phyloP scores from a whole-genome alignment of 352 stramenopile genomes.

The Globisporangium recalcitrans region DNA sequence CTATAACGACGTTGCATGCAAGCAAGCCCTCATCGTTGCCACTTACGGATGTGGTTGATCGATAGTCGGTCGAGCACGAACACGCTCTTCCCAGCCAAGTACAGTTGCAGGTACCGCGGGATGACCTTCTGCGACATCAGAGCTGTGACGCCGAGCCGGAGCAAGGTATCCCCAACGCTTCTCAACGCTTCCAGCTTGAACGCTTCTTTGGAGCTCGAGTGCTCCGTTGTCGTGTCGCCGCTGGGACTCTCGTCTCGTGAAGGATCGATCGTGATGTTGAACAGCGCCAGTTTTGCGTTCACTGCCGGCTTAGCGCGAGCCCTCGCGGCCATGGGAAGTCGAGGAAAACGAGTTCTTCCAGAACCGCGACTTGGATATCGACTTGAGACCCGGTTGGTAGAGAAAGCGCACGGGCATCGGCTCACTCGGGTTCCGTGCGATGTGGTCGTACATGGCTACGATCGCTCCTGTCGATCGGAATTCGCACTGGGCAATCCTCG shows the following conservation, averaged over 20 bases:
- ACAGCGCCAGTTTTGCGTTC: constrained; percentile 38
- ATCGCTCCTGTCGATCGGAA: constrained; percentile 45
- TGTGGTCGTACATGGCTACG: constrained; percentile 33
- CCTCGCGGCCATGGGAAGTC: constrained; percentile 30
- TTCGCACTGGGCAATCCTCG: constrained; percentile 32
- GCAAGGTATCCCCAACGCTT: constrained; percentile 29
- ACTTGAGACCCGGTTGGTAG: constrained; percentile 21
- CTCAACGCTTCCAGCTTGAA: constrained; percentile 31
- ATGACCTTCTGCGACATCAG: constrained; percentile 61
- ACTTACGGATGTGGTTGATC: constrained; percentile 47
- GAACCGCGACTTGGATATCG: constrained; percentile 25
- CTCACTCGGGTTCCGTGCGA: constrained; percentile 32
- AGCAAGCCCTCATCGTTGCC: no score
- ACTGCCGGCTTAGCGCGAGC: constrained; percentile 15
- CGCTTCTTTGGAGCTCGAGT: neutral
- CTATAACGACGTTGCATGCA: no score
- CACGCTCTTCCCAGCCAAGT: constrained; percentile 31
- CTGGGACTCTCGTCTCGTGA: constrained; percentile 7
- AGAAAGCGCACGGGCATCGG: constrained; percentile 44
- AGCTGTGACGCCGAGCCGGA: constrained; percentile 24
- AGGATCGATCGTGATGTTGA: constrained; percentile 57
- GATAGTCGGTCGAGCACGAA: constrained; percentile 47
- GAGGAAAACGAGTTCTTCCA: constrained; percentile 44
- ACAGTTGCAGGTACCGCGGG: constrained; percentile 37
- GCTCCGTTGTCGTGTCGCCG: constrained; percentile 6